Base-by-base conservation (phyloP, 495 filamentous ascomycete species). In the Aspergillus nanangensis region DNA sequence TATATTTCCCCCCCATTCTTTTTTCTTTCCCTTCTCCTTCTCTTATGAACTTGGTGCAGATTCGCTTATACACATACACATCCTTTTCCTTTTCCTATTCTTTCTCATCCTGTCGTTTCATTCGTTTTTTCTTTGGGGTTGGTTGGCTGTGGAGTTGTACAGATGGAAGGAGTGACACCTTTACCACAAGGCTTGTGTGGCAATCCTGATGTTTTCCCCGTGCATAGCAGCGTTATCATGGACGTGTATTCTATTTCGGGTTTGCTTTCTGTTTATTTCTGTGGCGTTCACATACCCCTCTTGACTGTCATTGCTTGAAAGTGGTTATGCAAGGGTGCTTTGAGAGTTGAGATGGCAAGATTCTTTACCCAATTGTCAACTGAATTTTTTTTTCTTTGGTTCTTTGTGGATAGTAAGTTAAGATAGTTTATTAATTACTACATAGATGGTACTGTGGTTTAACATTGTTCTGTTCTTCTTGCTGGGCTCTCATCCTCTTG, bases 11-110 rank as follows among this genome's bases (percentile, higher is more conserved):
- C n/a, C n/a, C n/a, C n/a, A n/a, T n/a, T n/a, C n/a, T n/a, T 29
- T 29, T 11, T 29, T 29, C 11, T 29, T 7, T 29, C 11, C 7
- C 11, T 29, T 7, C 5, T 29, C 25, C 25, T 7, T 29, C 25
- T 29, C 25, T 29, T 5, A 7, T 29, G n/a, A n/a, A n/a, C n/a
- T 29, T 29, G 25, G 25, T 29, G 25, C 25, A 11, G 25, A 29
- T 29, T 7, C 25, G 25, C 25, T 29, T 29, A 29, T 11, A 29
- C 25, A 29, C 25, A 29, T 29, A 7, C 5, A 5, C 25, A 29
- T 29, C 25, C 47, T 63, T 60, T 56, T 59, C 63, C 65, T 56
- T 56, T 48, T 47, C 18, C 41, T 14, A 10, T 42, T 24, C 38
- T 18, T 11, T 37, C 24, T 41, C 13, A 21, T 38, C 22, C 13